phyloP scores from a whole-genome alignment of 78 protist genomes.

The Pigoraptor vietnamica region DNA sequence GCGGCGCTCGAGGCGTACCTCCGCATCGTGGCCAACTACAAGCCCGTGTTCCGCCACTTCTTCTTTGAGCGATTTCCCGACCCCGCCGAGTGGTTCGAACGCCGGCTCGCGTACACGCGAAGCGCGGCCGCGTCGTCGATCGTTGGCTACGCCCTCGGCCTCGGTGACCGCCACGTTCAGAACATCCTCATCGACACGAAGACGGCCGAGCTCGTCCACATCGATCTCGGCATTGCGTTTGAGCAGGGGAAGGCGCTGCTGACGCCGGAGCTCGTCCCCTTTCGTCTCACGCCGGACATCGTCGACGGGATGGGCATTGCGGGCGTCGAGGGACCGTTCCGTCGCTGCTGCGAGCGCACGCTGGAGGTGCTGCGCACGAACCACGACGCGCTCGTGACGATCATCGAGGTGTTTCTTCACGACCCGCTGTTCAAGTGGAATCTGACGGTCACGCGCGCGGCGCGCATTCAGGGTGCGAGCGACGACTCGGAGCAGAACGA shows the following conservation, averaged over 20 bases:
- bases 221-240: slow-evolving; percentile 87
- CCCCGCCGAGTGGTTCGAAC: slow-evolving; percentile 53
- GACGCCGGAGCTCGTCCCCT: slow-evolving; percentile 73
- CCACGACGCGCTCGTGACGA: slow-evolving; percentile 21
- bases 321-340: slow-evolving; percentile 61
- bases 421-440: slow-evolving; percentile 63
- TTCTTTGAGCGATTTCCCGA: slow-evolving; percentile 55
- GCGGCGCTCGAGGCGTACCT: not conserved
- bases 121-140: slow-evolving; percentile 59
- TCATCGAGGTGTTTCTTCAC: slow-evolving; percentile 44
- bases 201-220: slow-evolving; percentile 73
- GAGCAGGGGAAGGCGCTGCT: slow-evolving; percentile 48
- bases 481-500: not conserved
- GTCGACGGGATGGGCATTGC: slow-evolving; percentile 74
- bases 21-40: slow-evolving; percentile 12
- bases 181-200: slow-evolving; percentile 68
- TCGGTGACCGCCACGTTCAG: slow-evolving; percentile 81
- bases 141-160: slow-evolving; percentile 76
- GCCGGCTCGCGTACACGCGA: slow-evolving; percentile 41
- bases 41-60: slow-evolving; percentile 71
- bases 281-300: slow-evolving; percentile 69
- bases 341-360: slow-evolving; percentile 49
- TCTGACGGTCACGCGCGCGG: not conserved
- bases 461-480: not conserved
- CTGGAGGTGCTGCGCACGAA: slow-evolving; percentile 22